A percentile compares a stretch with the other conserved stretches of the same genome.
These are phyloP conservation scores for Yamadazyma endophytica DNA, from an alignment of 805 yeast genomes.

Conservation along the genomic window DNA sequence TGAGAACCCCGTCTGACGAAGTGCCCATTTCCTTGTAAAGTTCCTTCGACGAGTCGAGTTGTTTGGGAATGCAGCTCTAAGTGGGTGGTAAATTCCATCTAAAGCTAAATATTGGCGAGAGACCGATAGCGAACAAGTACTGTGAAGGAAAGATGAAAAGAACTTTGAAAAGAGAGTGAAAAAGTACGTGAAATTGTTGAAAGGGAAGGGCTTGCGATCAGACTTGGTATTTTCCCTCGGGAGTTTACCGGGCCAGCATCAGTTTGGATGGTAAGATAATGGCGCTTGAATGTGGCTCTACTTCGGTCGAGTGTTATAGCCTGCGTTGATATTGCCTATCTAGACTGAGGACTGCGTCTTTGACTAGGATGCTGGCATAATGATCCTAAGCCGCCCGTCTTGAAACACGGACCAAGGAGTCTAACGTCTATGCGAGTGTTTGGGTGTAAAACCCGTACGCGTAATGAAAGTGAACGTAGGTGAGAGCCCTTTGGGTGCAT, in stretches of 20 bases:
- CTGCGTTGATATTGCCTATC: slow-evolving; percentile 16
- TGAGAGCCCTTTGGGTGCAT: slow-evolving; percentile 30
- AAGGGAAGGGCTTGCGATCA: slow-evolving; percentile 41
- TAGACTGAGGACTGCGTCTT: slow-evolving; percentile 30
- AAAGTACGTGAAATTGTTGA: slow-evolving; percentile 43
- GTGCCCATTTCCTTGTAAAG: slow-evolving; percentile 23
- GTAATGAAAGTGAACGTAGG: slow-evolving; percentile 37
- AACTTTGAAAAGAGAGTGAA: slow-evolving; percentile 43
- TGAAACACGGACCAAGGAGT: slow-evolving; percentile 42
- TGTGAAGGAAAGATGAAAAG: slow-evolving; percentile 45
- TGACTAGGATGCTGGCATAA: slow-evolving; percentile 24
- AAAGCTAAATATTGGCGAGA: slow-evolving; percentile 45
- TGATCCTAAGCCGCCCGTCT: slow-evolving; percentile 30
- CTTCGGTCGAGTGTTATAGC: slow-evolving; percentile 24
- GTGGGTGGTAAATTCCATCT: slow-evolving; percentile 34
- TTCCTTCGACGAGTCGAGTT: slow-evolving; percentile 29
- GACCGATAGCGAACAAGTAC: slow-evolving; percentile 47
- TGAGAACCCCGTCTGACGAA: slow-evolving; percentile 38
- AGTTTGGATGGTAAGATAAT: slow-evolving; percentile 31
- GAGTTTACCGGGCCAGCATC: slow-evolving; percentile 24
- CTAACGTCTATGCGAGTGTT: slow-evolving; percentile 40
- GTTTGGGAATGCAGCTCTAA: slow-evolving; percentile 41
- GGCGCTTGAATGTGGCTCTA: slow-evolving; percentile 24
- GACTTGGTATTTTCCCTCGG: slow-evolving; percentile 22
- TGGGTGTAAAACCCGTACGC: slow-evolving; percentile 39